Evolutionary conservation across 805 yeast species (phyloP), one percentile per base, ranked within the genome.

Genomic region (Metschnikowia colocasiae): DNA sequence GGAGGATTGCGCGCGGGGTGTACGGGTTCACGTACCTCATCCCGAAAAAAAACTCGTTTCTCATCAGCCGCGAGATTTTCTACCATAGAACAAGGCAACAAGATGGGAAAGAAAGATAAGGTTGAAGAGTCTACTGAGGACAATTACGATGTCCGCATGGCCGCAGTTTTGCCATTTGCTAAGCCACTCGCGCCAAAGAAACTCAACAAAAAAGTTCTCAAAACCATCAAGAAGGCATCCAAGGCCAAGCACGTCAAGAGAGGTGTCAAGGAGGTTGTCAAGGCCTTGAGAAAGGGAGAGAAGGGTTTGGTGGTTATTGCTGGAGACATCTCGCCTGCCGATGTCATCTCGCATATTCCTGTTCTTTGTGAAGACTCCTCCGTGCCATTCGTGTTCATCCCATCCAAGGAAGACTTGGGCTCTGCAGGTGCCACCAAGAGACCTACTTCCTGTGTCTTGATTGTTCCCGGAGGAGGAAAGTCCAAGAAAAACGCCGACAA

Each of bases 341-440:
- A 94, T 67, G 98, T 94, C 39, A 87, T 95, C 58, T 89, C 97
- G 37, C 99, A 94, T 66, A 81, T 94, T 48, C 99, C 99, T 47
- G 97, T 95, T 40, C 79, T 94, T 53, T 94, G 99, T 74, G 99
- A 94, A 74, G 99, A 94, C 67, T 75, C 80, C 54, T 73, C 86
- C 40, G 97, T 94, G 42, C 97, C 98, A 62, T 95, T 76, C 64
- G 79, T 92, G 35, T 94, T 94, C 70, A 81, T 94, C 53, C 99
- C 99, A 61, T 90, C 97, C 43, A 94, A 94, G 73, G 97, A 94
- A 75, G 98, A 94, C 65, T 80, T 94, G 57, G 99, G 99, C 30
- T 87, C 96, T 54, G 99, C 99, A 22, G 98, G 98, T 64, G 96
- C 97, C 52, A 94, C 99, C 48, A 94, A 94, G 78, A 86, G 99